Conservation (phyloP, 257 asterid genomes). For the Solanum chiquidenum region DNA sequence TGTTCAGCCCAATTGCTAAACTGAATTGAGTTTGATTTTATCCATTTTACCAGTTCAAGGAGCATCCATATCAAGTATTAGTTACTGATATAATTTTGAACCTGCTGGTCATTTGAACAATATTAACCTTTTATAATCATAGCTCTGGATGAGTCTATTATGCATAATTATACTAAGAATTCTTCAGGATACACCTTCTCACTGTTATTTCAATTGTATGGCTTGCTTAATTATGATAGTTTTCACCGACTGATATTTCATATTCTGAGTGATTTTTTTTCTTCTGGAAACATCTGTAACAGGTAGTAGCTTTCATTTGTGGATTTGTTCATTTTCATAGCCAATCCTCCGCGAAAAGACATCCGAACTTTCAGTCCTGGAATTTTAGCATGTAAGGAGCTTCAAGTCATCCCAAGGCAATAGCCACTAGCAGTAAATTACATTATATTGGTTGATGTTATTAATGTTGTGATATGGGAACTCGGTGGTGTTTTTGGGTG, state of each 20-base stretch:
- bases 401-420: not conserved
- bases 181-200: not conserved
- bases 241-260: not conserved
- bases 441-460: not conserved
- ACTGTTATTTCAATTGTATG: not conserved
- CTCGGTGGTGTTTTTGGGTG: not conserved
- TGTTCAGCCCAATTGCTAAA: not conserved
- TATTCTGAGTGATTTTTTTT: conserved; percentile 1
- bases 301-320: conserved; percentile 66
- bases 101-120: not conserved
- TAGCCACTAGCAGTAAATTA: not conserved
- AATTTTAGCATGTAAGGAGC: conserved; percentile 65
- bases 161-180: not conserved
- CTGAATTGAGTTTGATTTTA: not conserved
- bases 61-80: not conserved
- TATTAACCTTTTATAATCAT: not conserved
- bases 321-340: conserved; percentile 60
- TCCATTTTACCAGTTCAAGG: not conserved
- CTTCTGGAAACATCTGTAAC: conserved; percentile 11
- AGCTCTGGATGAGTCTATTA: not conserved
- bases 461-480: not conserved
- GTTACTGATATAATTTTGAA: not conserved
- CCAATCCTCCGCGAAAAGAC: conserved; percentile 46
- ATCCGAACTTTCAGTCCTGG: conserved; percentile 41
- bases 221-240: not conserved